Percentiles rank a stretch among this genome's conserved stretches.
Conservation (phyloP, 1,284 basidiomycete species). For the Microstroma glucosiphilum region DNA sequence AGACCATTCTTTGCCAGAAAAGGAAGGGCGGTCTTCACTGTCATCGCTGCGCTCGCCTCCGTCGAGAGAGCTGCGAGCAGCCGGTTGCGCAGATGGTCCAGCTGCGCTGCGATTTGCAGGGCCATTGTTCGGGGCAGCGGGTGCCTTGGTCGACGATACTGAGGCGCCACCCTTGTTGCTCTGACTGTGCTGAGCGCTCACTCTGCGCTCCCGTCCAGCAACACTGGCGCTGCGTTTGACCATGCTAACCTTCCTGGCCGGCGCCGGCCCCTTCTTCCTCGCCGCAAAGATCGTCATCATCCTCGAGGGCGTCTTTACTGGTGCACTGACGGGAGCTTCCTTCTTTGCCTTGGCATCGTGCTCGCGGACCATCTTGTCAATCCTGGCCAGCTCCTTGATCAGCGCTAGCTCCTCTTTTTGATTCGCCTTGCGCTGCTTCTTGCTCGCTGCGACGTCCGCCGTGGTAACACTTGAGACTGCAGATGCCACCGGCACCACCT, state of each 20-base stretch:
- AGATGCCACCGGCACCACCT: too few species aligned
- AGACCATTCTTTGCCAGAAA: not conserved
- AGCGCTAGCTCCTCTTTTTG: slow-evolving; percentile 32
- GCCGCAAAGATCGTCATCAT: not conserved
- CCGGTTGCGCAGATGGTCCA: not conserved
- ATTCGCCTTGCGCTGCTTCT: slow-evolving; percentile 31
- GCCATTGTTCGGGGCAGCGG: not conserved
- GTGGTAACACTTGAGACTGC: too few species aligned
- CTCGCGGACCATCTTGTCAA: slow-evolving; percentile 30
- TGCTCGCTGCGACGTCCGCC: slow-evolving; percentile 14
- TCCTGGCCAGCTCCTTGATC: slow-evolving; percentile 27
- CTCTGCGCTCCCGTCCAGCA: not conserved
- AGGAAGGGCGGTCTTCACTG: not conserved
- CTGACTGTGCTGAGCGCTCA: not conserved
- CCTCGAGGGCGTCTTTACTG: not conserved
- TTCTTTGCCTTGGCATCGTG: slow-evolving; percentile 29
- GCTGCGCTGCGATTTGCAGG: not conserved
- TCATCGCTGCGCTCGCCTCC: slow-evolving; percentile 1
- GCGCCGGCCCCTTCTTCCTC: not conserved
- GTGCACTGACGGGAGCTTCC: not conserved
- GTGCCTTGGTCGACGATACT: not conserved
- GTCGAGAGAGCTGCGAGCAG: slow-evolving; percentile 3
- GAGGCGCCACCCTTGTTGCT: not conserved
- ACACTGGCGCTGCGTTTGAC: not conserved
- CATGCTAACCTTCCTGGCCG: not conserved